Conservation (phyloP, 495 filamentous ascomycete genomes). For the Letharia columbiana region DNA sequence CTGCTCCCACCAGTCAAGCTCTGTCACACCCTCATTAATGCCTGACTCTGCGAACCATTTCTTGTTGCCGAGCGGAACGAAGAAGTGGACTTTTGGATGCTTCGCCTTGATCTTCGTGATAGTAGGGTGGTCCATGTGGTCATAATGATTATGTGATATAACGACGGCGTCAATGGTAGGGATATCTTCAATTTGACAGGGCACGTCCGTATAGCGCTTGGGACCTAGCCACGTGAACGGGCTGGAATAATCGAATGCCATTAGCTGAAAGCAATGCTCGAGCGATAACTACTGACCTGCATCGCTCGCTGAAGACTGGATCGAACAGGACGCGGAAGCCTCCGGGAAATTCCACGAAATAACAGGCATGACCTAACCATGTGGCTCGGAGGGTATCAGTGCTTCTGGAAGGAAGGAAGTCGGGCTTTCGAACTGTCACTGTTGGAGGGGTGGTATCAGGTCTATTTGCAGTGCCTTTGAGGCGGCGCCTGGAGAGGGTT, state of each 20-base stretch:
- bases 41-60: constrained; percentile 68
- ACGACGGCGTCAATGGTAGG: constrained; percentile 80
- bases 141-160: constrained; percentile 92
- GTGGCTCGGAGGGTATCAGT: constrained; percentile 68
- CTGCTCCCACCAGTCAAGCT: constrained; percentile 95
- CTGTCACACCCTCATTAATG: constrained; percentile 60
- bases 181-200: constrained; percentile 71
- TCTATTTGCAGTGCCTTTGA: constrained; percentile 49
- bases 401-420: constrained; percentile 55
- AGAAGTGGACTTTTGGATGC: constrained; percentile 78
- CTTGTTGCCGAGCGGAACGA: constrained; percentile 81
- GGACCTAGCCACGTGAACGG: constrained; percentile 66
- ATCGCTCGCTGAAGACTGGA: constrained; percentile 86
- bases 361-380: constrained; percentile 95
- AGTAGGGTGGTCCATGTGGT: constrained; percentile 74
- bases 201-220: constrained; percentile 70
- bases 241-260: constrained; percentile 20
- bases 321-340: constrained; percentile 90
- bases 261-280: background rate
- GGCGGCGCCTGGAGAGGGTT: constrained; percentile 38
- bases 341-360: constrained; percentile 81
- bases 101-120: constrained; percentile 59
- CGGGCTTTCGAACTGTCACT: constrained; percentile 58
- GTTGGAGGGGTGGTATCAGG: constrained; percentile 59
- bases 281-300: constrained; percentile 50